These are phyloP conservation scores for Ascosphaera apis DNA, from an alignment of 2,329 filamentous ascomycete species.

Conservation along the genomic window DNA sequence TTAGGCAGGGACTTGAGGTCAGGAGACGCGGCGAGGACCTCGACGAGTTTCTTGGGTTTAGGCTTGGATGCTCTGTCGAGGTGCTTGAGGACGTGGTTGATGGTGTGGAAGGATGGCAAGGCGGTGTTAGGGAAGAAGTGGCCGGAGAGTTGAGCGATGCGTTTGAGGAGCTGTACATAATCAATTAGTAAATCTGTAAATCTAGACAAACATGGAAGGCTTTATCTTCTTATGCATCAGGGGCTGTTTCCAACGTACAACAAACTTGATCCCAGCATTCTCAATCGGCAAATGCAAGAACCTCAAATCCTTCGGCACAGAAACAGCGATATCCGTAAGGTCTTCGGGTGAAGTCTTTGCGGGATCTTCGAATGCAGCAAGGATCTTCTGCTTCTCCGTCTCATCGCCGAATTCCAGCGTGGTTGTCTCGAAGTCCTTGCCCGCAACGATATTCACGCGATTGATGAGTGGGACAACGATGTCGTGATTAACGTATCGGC, in stretches of 20 bases:
- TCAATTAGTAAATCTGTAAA: constrained; percentile 6
- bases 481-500: constrained; percentile 13
- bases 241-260: constrained; percentile 30
- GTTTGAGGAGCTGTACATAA: constrained; percentile 47
- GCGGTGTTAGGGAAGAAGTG: constrained; percentile 48
- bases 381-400: constrained; percentile 11
- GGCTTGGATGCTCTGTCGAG: constrained; percentile 17
- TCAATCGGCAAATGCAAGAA: constrained; percentile 37
- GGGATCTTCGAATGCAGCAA: constrained; percentile 14
- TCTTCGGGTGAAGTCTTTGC: constrained; percentile 4
- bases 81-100: constrained; percentile 31
- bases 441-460: constrained; percentile 12
- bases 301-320: constrained; percentile 16
- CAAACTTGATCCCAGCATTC: constrained; percentile 44
- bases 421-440: constrained; percentile 2
- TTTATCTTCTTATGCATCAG: constrained; percentile 2
- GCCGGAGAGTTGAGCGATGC: constrained; percentile 60
- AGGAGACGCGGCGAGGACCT: constrained; percentile 28
- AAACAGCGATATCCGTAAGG: background rate
- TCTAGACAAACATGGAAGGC: background rate
- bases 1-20: constrained; percentile 38
- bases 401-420: constrained; percentile 13
- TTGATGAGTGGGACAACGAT: constrained; percentile 12
- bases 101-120: constrained; percentile 32
- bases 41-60: constrained; percentile 33